These are phyloP conservation scores for Coniochaeta prunicola DNA, from an alignment of 2,329 filamentous ascomycete species.

Conservation along the genomic window DNA sequence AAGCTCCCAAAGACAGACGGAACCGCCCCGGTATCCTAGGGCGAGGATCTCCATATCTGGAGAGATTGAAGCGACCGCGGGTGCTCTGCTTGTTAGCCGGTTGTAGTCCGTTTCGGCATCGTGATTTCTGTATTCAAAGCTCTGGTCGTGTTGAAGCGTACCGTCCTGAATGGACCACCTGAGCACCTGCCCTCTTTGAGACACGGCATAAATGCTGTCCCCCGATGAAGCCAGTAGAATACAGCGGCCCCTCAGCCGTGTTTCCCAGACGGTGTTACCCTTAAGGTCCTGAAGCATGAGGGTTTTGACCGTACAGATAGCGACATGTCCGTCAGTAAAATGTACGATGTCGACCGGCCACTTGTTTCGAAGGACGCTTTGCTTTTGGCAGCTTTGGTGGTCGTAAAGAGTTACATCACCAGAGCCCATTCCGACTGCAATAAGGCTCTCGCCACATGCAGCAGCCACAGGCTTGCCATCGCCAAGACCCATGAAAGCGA, in stretches of 20 bases:
- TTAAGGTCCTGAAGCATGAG: slow-evolving; percentile 8
- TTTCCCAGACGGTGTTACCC: slow-evolving; percentile 9
- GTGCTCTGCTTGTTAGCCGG: slow-evolving; percentile 4
- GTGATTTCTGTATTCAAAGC: slow-evolving; percentile 5
- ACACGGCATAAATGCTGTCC: slow-evolving; percentile 4
- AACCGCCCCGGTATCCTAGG: slow-evolving; percentile 11
- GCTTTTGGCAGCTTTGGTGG: slow-evolving; percentile 9
- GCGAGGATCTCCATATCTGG: slow-evolving; percentile 14
- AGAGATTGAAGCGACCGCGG: slow-evolving; percentile 9
- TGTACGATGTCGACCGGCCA: slow-evolving; percentile 9
- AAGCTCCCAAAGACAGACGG: slow-evolving; percentile 15
- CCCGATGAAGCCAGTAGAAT: slow-evolving; percentile 6
- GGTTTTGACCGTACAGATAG: slow-evolving; percentile 5
- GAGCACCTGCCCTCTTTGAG: slow-evolving; percentile 9
- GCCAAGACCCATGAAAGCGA: slow-evolving; percentile 8
- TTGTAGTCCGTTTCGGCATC: slow-evolving; percentile 4
- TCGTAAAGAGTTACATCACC: slow-evolving; percentile 9
- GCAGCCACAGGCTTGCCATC: slow-evolving; percentile 7
- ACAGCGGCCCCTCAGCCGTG: slow-evolving; percentile 8
- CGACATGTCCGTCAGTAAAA: slow-evolving; percentile 3
- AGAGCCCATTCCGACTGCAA: slow-evolving; percentile 11
- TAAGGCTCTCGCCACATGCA: slow-evolving; percentile 8
- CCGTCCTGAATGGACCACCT: slow-evolving; percentile 12
- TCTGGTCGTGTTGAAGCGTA: slow-evolving; percentile 8
- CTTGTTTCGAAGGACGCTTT: not conserved